A percentile compares a stretch with the other conserved stretches of the same genome.
Conservation (phyloP, 805 yeast species). For the Cyberlindnera mycetangii region DNA sequence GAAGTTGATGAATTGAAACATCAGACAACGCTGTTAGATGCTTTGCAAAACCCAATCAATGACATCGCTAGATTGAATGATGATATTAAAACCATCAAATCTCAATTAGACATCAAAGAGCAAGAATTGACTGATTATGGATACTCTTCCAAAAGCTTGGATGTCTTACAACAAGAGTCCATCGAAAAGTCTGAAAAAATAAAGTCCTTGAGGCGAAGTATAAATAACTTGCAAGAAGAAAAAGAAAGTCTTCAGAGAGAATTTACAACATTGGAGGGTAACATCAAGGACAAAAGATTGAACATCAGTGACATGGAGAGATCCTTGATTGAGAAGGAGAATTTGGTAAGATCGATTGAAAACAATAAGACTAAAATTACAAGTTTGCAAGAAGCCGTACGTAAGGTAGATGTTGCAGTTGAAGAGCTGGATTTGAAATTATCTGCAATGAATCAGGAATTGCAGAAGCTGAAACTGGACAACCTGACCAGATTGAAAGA, state of each 20-base stretch:
- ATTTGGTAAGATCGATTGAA: conserved; percentile 36
- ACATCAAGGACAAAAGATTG: conserved; percentile 51
- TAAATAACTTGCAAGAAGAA: conserved; percentile 35
- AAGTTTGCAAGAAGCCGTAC: conserved; percentile 19
- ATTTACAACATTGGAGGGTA: conserved; percentile 43
- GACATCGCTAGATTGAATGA: conserved; percentile 35
- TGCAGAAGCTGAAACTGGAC: not conserved
- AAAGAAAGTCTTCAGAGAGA: conserved; percentile 45
- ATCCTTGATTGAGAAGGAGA: conserved; percentile 44
- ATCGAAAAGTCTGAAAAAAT: conserved; percentile 36
- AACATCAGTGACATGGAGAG: conserved; percentile 51
- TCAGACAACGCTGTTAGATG: conserved; percentile 9
- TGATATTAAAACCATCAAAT: conserved; percentile 31
- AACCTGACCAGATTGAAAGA: not conserved
- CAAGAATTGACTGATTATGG: conserved; percentile 40
- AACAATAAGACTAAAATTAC: conserved; percentile 33
- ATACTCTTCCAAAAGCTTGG: conserved; percentile 34
- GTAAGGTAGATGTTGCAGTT: conserved; percentile 24
- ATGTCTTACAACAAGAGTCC: conserved; percentile 45
- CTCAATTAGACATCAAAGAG: conserved; percentile 29
- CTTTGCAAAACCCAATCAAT: conserved; percentile 27
- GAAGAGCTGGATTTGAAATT: conserved; percentile 11
- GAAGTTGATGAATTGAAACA: not conserved
- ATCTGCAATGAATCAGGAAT: conserved; percentile 19
- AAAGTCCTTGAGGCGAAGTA: conserved; percentile 36